phyloP scores from a whole-genome alignment of 306 rosid species.

The Prosopis cineraria region DNA sequence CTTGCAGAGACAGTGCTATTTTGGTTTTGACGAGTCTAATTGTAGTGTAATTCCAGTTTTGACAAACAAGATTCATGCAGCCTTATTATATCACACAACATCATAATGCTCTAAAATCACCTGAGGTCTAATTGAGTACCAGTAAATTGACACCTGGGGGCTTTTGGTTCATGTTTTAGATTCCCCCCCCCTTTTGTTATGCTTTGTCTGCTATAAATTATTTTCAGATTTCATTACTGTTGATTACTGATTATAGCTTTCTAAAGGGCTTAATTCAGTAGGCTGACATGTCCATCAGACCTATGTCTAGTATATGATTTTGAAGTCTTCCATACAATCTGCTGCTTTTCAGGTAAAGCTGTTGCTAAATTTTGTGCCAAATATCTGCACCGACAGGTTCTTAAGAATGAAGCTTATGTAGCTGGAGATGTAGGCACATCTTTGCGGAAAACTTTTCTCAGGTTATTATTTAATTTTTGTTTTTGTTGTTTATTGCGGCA shows the following conservation, averaged over 20 bases:
- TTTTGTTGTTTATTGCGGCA: conserved; percentile 5
- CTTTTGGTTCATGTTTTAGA: conserved; percentile 14
- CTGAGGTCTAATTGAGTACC: conserved; percentile 13
- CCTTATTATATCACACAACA: conserved; percentile 6
- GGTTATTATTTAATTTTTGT: conserved; percentile 49
- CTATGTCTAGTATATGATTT: conserved; percentile 21
- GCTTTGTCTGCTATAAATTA: neutral
- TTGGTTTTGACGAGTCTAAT: neutral
- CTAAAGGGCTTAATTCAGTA: conserved; percentile 2
- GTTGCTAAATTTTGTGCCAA: conserved; percentile 95
- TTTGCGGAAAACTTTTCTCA: conserved; percentile 75
- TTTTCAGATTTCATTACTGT: conserved; percentile 5
- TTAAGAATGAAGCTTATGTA: conserved; percentile 67
- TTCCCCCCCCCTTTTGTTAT: neutral
- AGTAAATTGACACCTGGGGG: neutral
- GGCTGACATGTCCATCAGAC: conserved; percentile 4
- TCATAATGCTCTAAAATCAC: conserved; percentile 10
- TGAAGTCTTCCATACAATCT: conserved; percentile 23
- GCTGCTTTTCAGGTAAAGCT: conserved; percentile 74
- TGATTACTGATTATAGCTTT: conserved; percentile 14
- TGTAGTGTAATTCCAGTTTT: neutral
- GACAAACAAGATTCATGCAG: neutral
- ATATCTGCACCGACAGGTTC: conserved; percentile 87
- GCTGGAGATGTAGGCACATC: conserved; percentile 87
- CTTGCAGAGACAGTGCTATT: neutral